These are phyloP conservation scores for Apodospora peruviana DNA, from an alignment of 495 filamentous ascomycete species.

Conservation along the genomic window DNA sequence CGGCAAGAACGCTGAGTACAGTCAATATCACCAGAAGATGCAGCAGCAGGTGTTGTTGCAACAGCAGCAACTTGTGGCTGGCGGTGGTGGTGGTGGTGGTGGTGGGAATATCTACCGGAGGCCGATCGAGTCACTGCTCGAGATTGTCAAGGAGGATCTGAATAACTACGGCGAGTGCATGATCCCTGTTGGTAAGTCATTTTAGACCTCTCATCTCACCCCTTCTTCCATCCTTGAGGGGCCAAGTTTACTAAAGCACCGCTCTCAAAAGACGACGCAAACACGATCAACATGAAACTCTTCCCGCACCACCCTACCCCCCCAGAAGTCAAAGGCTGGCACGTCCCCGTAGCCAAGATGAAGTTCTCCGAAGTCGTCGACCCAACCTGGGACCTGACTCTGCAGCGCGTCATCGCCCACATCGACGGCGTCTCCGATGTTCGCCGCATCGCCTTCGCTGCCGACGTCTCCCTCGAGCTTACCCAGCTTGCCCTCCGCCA, in stretches of 20 bases:
- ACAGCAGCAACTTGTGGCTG: constrained; percentile 21
- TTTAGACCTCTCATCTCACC: constrained; percentile 1
- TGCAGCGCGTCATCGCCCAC: constrained; percentile 73
- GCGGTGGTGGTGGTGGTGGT: constrained; percentile 22
- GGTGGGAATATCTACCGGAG: constrained; percentile 33
- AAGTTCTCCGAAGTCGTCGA: constrained; percentile 66
- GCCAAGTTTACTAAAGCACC: too few relatives aligned
- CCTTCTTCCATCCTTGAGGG: neutral
- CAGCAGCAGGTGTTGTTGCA: neutral
- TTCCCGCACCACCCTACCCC: constrained; percentile 79
- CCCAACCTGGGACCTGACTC: constrained; percentile 85
- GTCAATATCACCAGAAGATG: neutral
- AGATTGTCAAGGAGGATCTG: constrained; percentile 88
- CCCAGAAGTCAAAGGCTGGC: constrained; percentile 71
- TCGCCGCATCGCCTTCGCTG: constrained; percentile 71
- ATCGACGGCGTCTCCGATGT: constrained; percentile 90
- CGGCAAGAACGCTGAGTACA: neutral
- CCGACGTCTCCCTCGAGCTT: constrained; percentile 79
- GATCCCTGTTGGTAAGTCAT: constrained; percentile 74
- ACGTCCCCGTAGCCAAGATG: constrained; percentile 87
- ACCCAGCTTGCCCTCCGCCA: constrained; percentile 80
- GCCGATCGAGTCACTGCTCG: constrained; percentile 74
- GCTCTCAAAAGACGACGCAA: constrained; percentile 66
- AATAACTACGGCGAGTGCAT: constrained; percentile 98
- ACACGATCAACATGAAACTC: constrained; percentile 93